Conservation (phyloP, 148 eudicot species). For the Cornus kousa region DNA sequence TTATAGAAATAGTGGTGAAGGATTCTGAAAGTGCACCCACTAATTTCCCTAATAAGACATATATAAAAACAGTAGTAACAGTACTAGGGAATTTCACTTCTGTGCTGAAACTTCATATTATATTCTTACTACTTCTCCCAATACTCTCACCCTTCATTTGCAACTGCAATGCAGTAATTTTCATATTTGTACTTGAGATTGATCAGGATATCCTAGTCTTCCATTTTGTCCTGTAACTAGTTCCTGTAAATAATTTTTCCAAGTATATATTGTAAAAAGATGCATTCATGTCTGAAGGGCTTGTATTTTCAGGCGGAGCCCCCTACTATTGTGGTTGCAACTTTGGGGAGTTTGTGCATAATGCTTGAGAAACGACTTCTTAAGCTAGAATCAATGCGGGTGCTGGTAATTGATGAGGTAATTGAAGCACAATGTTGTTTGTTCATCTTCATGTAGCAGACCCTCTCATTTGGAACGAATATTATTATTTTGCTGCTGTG, state of each 20-base stretch:
- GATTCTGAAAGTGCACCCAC: not conserved
- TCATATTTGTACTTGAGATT: conserved; percentile 4
- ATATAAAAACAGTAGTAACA: no score
- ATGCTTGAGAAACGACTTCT: conserved; percentile 77
- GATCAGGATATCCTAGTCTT: conserved; percentile 1
- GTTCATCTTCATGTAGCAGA: not conserved
- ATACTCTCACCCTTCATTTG: not conserved
- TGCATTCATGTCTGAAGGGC: not conserved
- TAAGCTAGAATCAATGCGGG: conserved; percentile 62
- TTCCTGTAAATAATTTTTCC: conserved; percentile 3
- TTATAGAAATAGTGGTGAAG: not conserved
- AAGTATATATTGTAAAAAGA: conserved; percentile 1
- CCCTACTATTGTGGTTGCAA: conserved; percentile 83
- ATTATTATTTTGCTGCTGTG: not conserved
- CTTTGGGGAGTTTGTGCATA: conserved; percentile 79
- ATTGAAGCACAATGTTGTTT: not conserved
- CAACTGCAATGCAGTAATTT: not conserved
- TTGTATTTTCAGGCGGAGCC: conserved; percentile 72
- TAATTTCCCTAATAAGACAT: not conserved
- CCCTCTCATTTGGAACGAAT: not conserved
- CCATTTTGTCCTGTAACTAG: not conserved
- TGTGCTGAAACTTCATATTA: not conserved
- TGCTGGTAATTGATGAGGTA: conserved; percentile 95
- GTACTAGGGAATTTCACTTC: not conserved
- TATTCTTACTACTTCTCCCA: not conserved